phyloP scores from a whole-genome alignment of 176 grass and related monocot genomes.

The Carex myosuroides region DNA sequence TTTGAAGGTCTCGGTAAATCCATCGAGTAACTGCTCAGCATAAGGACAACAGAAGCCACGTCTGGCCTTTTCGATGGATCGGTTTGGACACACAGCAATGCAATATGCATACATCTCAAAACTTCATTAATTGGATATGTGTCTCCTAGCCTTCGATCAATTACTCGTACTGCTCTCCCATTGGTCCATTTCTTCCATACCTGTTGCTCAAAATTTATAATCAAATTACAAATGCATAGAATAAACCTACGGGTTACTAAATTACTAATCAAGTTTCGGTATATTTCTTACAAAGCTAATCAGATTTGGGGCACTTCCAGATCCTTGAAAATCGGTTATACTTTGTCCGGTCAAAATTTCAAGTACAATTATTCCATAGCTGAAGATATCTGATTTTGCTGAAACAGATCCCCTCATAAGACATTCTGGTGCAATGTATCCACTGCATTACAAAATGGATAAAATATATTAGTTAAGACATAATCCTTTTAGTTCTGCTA shows the following conservation, averaged over 20 bases:
- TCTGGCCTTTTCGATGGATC: constrained; percentile 15
- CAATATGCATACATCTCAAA: constrained; percentile 17
- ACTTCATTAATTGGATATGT: constrained; percentile 5
- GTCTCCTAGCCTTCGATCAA: background rate
- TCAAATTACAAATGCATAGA: too few relatives aligned
- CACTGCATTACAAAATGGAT: constrained; percentile 15
- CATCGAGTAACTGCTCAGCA: constrained; percentile 14
- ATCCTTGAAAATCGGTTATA: background rate
- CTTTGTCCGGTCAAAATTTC: constrained; percentile 21
- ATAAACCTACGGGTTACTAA: too few relatives aligned
- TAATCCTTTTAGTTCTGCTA: too few relatives aligned
- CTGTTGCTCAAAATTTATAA: background rate
- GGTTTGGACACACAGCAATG: constrained; percentile 24
- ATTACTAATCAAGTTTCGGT: too few relatives aligned
- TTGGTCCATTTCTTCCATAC: constrained; percentile 21
- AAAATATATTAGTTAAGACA: too few relatives aligned
- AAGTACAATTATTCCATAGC: constrained; percentile 25
- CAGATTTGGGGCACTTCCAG: constrained; percentile 3
- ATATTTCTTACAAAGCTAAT: background rate
- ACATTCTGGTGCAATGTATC: constrained; percentile 32
- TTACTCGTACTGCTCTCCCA: constrained; percentile 1
- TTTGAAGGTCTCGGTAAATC: background rate
- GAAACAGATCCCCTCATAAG: constrained; percentile 1
- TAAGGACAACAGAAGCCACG: constrained; percentile 22
- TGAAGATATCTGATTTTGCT: constrained; percentile 29